Conservation (phyloP, 352 stramenopile genomes). For the Phytophthora litchii region DNA sequence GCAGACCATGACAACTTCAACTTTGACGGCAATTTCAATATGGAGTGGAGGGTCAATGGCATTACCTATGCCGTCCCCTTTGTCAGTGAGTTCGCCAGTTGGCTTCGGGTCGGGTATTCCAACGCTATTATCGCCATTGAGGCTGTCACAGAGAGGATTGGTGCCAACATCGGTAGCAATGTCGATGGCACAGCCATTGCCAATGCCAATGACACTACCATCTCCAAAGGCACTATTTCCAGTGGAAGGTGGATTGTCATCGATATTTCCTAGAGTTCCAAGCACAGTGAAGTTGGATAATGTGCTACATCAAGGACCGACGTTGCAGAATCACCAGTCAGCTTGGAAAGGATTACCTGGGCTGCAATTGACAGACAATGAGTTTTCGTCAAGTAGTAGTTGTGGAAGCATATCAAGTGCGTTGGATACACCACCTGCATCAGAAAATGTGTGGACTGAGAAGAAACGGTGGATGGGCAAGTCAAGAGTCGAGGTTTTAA, state of each 20-base stretch:
- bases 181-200: slow-evolving; percentile 18
- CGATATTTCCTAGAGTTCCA: slow-evolving; percentile 1
- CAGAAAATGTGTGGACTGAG: slow-evolving; percentile 1
- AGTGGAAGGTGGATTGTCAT: slow-evolving; percentile 17
- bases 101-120: slow-evolving; percentile 10
- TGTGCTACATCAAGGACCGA: slow-evolving; percentile 22
- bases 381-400: slow-evolving; percentile 28
- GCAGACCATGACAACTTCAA: slow-evolving; percentile 3
- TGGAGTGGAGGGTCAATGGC: slow-evolving; percentile 12
- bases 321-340: slow-evolving; percentile 63
- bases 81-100: slow-evolving; percentile 46
- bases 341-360: slow-evolving; percentile 54
- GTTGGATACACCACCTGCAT: slow-evolving; percentile 5
- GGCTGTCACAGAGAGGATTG: slow-evolving; percentile 17
- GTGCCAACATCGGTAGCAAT: slow-evolving; percentile 10
- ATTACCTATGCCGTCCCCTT: slow-evolving; percentile 32
- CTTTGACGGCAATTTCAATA: slow-evolving; percentile 6
- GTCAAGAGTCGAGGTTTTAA: slow-evolving; percentile 57
- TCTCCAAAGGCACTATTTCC: slow-evolving; percentile 33
- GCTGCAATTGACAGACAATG: slow-evolving; percentile 37
- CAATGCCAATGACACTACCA: slow-evolving; percentile 19
- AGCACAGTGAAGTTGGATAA: slow-evolving; percentile 8
- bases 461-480: slow-evolving; percentile 38
- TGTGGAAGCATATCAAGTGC: slow-evolving; percentile 6
- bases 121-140: slow-evolving; percentile 27